phyloP scores from a whole-genome alignment of 2,329 filamentous ascomycete species.

The Zymoseptoria crescenta region DNA sequence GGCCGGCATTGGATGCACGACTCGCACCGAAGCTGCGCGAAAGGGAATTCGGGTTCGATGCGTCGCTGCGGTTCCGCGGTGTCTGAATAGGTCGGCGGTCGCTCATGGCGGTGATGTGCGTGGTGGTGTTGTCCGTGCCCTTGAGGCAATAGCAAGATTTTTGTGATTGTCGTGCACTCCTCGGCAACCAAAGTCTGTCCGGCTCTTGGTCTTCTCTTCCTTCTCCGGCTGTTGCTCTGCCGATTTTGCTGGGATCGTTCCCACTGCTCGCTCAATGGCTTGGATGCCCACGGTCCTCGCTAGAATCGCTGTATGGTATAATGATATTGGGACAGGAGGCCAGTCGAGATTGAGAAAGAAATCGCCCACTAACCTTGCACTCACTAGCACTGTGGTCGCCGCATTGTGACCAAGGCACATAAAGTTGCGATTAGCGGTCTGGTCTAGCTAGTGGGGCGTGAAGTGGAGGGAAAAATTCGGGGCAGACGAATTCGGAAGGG shows the following conservation, averaged over 20 bases:
- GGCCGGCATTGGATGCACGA: constrained; percentile 14
- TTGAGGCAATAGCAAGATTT: not conserved
- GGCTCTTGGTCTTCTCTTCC: not conserved
- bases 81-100: constrained; percentile 1
- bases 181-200: not conserved
- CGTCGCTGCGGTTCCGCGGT: constrained; percentile 11
- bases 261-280: not conserved
- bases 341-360: not conserved
- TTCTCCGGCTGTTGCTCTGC: not conserved
- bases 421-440: not conserved
- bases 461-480: not conserved
- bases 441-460: not conserved
- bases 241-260: not conserved
- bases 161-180: no score
- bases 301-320: not conserved
- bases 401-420: not conserved
- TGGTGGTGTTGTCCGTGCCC: not conserved
- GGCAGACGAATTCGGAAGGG: not conserved
- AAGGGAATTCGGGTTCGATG: constrained; percentile 3
- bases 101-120: not conserved
- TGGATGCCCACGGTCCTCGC: not conserved
- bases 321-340: not conserved
- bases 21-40: constrained; percentile 24
- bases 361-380: not conserved
- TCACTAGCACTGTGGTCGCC: not conserved